Percentiles rank a stretch among this genome's conserved stretches.
These are phyloP conservation scores for Penicillium olsonii DNA, from an alignment of 2,329 filamentous ascomycete genomes.

Conservation along the genomic window DNA sequence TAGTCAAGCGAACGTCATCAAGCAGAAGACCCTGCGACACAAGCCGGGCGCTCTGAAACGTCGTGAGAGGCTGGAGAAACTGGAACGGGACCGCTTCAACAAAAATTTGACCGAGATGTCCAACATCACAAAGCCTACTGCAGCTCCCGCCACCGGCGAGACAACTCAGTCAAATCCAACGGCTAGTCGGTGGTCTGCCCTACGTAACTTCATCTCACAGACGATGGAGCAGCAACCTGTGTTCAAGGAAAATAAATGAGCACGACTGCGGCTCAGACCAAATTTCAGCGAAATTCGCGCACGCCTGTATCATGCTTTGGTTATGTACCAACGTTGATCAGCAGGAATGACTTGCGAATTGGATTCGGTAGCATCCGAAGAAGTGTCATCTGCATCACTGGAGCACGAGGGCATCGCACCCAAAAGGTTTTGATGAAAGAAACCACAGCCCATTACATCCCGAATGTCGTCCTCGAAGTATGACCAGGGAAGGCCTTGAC, in stretches of 20 bases:
- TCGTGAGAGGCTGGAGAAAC: conserved; percentile 75
- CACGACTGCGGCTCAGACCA: neutral
- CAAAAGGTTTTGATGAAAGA: no score
- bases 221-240: conserved; percentile 89
- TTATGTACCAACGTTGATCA: neutral
- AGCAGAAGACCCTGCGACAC: conserved; percentile 72
- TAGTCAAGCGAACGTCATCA: conserved; percentile 66
- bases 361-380: neutral
- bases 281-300: neutral
- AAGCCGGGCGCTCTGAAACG: conserved; percentile 78
- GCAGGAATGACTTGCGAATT: neutral
- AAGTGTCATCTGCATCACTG: neutral
- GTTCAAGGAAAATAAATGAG: conserved; percentile 53
- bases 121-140: conserved; percentile 34
- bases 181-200: conserved; percentile 71
- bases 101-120: conserved; percentile 77
- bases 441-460: neutral
- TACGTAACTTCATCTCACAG: conserved; percentile 79
- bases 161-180: conserved; percentile 38
- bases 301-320: neutral
- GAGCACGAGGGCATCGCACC: neutral
- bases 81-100: conserved; percentile 82
- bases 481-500: neutral
- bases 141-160: conserved; percentile 29
- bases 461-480: neutral